Base-by-base conservation (phyloP, 2,329 filamentous ascomycete genomes). In the Coleophoma eucalyptorum region DNA sequence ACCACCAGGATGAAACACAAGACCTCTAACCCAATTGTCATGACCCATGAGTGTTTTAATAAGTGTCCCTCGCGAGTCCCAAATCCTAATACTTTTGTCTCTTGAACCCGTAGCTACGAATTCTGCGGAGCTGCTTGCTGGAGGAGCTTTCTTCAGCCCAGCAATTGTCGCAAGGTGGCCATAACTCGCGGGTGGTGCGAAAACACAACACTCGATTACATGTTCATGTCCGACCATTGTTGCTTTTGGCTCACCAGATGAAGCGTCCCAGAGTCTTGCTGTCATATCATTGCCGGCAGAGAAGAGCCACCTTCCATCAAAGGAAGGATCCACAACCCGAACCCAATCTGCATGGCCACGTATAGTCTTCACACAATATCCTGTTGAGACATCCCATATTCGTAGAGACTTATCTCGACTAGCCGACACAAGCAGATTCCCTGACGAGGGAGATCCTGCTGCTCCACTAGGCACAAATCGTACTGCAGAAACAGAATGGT, bases 301-400 rank as follows among this genome's bases (percentile, higher is more conserved):
- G 37, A 97, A 68, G 2, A 97, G 79, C 72, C 83, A 96, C 51
- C 86, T 81, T 26, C 92, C 92, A 63, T 97, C 92, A 40, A 84
- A 77, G 1, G 90, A 94, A 0, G 91, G 89, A 16, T 79, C 81
- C 8, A 97, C 88, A 58, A 93, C 89, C 52, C 92, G 84, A n/a
- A 97, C 89, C 92, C 93, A 97, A 59, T 89, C 91, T 3, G 78
- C 79, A 62, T 97, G 92, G 1, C 92, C 91, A 31, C 84, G 80
- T 55, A 97, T 78, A n/a, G 92, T 96, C 68, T 90, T 91, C 41
- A 97, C 79, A 64, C 91, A 96, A 67, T 92, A 97, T 5, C 93
- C 92, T 1, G 91, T 97, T 26, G 88, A 91, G 21, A 93, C 88
- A 64, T 97, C 91, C 92, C 93, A 97, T 68, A 97, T 87, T 51